Evolutionary conservation across 768 basidiomycete species (phyloP).

Genomic region (Tulasnella sp.): DNA sequence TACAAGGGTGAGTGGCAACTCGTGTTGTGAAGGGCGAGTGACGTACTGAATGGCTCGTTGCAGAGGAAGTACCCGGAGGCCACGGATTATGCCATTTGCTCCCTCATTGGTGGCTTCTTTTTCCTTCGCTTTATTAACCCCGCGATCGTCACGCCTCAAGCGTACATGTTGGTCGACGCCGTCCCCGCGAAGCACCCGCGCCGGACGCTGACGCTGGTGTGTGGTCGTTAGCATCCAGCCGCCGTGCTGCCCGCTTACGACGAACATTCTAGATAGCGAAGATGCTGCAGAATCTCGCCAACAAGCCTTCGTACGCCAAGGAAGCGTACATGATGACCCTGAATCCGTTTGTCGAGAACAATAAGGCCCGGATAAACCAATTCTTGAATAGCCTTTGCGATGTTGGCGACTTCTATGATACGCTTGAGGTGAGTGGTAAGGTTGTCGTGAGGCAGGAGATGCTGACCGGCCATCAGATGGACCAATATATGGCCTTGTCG

Average conservation of each 20-base stretch:
- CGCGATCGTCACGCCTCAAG: conserved; percentile 96
- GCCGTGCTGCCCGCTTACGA: neutral
- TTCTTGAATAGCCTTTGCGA: conserved; percentile 96
- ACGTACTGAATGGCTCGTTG: neutral
- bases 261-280: conserved; percentile 72
- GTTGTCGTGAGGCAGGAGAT: neutral
- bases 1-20: conserved; percentile 53
- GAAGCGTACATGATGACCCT: conserved; percentile 98
- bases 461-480: conserved; percentile 53
- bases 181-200: conserved; percentile 97
- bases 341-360: conserved; percentile 97
- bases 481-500: conserved; percentile 99
- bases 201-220: conserved; percentile 80
- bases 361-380: conserved; percentile 94
- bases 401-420: conserved; percentile 98
- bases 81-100: conserved; percentile 96
- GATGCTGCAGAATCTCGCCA: conserved; percentile 98
- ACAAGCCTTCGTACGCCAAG: conserved; percentile 96
- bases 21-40: neutral
- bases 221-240: conserved; percentile 14
- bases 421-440: conserved; percentile 64
- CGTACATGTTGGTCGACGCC: conserved; percentile 98
- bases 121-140: conserved; percentile 99
- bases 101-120: conserved; percentile 98
- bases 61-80: conserved; percentile 99